phyloP scores from a whole-genome alignment of 2,329 filamentous ascomycete species.

The Trichoderma guizhouense region DNA sequence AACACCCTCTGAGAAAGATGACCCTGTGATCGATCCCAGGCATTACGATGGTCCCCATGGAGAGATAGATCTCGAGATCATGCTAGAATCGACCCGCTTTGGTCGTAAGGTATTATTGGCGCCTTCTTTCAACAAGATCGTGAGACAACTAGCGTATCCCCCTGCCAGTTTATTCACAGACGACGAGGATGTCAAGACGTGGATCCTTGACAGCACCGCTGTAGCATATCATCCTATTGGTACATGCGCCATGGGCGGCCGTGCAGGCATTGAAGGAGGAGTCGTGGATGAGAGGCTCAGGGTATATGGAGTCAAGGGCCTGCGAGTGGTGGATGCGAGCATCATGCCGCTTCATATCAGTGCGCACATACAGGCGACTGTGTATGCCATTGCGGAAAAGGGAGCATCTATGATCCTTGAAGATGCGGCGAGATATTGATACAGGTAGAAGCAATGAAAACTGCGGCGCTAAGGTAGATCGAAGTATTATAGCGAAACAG shows the following conservation, averaged over 20 bases:
- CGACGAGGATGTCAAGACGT: slow-evolving; percentile 23
- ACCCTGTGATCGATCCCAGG: slow-evolving; percentile 39
- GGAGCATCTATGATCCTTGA: slow-evolving; percentile 30
- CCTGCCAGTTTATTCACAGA: slow-evolving; percentile 21
- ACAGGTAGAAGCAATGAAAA: not conserved
- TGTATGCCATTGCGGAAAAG: slow-evolving; percentile 35
- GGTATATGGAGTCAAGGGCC: slow-evolving; percentile 26
- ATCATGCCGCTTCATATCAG: slow-evolving; percentile 29
- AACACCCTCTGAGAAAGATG: slow-evolving; percentile 21
- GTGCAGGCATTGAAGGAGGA: slow-evolving; percentile 29
- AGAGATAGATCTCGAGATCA: slow-evolving; percentile 40
- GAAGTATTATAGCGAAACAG: not conserved
- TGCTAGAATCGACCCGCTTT: slow-evolving; percentile 41
- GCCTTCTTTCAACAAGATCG: slow-evolving; percentile 35
- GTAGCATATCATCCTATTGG: slow-evolving; percentile 41
- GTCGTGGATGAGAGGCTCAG: slow-evolving; percentile 28
- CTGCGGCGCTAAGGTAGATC: not conserved
- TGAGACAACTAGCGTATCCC: slow-evolving; percentile 29
- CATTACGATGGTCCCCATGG: slow-evolving; percentile 41
- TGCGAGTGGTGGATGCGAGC: slow-evolving; percentile 27
- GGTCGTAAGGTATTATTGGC: slow-evolving; percentile 38
- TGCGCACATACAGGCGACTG: slow-evolving; percentile 28
- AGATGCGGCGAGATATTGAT: slow-evolving; percentile 18
- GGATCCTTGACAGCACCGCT: slow-evolving; percentile 30
- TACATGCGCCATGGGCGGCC: slow-evolving; percentile 34